Conservation (phyloP, 352 stramenopile species). For the Phytophthora macrochlamydospora region DNA sequence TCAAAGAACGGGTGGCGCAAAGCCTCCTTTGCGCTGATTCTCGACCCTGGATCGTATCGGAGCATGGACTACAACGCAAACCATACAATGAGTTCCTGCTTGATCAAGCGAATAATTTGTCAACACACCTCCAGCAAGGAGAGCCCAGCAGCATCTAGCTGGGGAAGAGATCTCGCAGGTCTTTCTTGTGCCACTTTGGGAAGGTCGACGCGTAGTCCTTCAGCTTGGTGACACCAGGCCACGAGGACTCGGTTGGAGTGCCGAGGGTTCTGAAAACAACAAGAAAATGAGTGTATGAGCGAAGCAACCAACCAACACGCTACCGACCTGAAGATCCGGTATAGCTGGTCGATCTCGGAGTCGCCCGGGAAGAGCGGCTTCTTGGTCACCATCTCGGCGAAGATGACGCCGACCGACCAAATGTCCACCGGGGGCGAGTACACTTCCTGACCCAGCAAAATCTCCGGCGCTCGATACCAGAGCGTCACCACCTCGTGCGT, state of each 20-base stretch:
- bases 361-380: constrained; percentile 84
- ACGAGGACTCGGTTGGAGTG: constrained; percentile 96
- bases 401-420: constrained; percentile 88
- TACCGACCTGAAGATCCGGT: constrained; percentile 80
- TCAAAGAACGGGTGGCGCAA: constrained; percentile 87
- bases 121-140: constrained; percentile 65
- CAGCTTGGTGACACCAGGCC: constrained; percentile 96
- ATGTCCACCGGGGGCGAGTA: constrained; percentile 89
- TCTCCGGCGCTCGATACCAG: constrained; percentile 99
- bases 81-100: constrained; percentile 3
- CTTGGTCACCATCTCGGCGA: constrained; percentile 85
- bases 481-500: constrained; percentile 99
- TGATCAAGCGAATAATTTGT: neutral
- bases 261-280: constrained; percentile 78
- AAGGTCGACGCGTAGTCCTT: constrained; percentile 96
- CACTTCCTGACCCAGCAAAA: constrained; percentile 94
- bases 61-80: constrained; percentile 59
- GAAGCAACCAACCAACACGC: too few relatives aligned
- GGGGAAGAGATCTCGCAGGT: constrained; percentile 67
- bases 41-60: constrained; percentile 65
- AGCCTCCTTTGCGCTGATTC: constrained; percentile 85
- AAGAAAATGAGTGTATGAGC: too few relatives aligned
- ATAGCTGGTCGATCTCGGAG: constrained; percentile 90
- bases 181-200: constrained; percentile 95
- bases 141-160: constrained; percentile 60